Evolutionary conservation across 371 early-diverging fungal species (phyloP), one percentile per base, ranked within the genome.

Genomic region (Actinomucor elegans): DNA sequence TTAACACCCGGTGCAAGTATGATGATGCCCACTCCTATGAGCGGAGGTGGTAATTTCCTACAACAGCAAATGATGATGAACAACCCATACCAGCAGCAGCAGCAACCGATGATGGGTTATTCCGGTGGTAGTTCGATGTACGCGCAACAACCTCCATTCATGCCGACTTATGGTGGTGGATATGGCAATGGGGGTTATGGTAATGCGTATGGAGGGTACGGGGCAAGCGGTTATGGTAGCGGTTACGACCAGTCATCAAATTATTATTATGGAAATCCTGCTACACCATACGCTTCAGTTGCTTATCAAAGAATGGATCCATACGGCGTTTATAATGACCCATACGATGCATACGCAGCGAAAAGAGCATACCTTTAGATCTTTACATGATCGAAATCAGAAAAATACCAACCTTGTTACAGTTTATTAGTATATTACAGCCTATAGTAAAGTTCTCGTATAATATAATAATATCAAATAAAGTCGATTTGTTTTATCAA

Each of bases 1-100:
- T 18, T 42, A n/a, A 10, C 37, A 14, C 23, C 37, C 15, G 53
- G 20, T 1, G 31, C 27, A 6, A 47, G 14, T 34, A 34, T 47
- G 34, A 34, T 47, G 24, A 28, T 28, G 15, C 28, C 45, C 15
- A 36, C 36, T 14, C 34, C 21, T 5, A 47, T 47, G 47, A 34
- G 23, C n/a, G 47, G 47, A 23, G 21, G 21, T 20, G 33, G 32
- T 23, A 31, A 20, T 24, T 21, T 52, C 5, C 24, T 33, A 12
- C 52, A 52, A n/a, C 53, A 53, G 12, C 52, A 40, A 32, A 15
- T 18, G 23, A 53, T 53, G 53, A 35, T 35, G 43, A 33, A 29
- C 4, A 43, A 29, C 12, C 53, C 36, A 11, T 42, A 38, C 9
- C 51, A 51, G 15, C 48, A 45, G 8, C 48, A 51, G 14, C 52